phyloP scores from a whole-genome alignment of 2,329 filamentous ascomycete genomes.

The Orbilia javanica region DNA sequence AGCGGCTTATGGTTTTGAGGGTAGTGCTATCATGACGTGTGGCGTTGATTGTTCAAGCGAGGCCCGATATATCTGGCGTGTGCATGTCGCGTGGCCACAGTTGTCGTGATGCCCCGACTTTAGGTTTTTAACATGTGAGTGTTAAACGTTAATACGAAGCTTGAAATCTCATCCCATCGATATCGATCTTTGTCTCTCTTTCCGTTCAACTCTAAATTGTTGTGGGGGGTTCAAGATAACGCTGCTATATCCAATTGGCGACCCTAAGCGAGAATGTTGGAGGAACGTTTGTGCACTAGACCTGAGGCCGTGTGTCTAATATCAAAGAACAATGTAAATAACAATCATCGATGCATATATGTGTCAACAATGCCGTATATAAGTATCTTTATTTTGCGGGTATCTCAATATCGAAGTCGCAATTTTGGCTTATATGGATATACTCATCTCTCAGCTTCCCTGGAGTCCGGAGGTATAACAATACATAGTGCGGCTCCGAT shows the following conservation, averaged over 20 bases:
- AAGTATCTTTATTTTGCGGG: too few relatives aligned
- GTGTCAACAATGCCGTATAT: too few relatives aligned
- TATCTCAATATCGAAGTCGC: too few relatives aligned
- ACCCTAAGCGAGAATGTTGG: slow-evolving; percentile 20
- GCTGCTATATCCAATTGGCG: slow-evolving; percentile 33
- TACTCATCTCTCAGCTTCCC: too few relatives aligned
- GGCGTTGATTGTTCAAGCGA: neutral
- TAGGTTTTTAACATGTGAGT: neutral
- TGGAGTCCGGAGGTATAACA: too few relatives aligned
- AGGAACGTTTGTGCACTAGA: too few relatives aligned
- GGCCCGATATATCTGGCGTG: neutral
- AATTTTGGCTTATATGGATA: too few relatives aligned
- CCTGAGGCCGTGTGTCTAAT: too few relatives aligned
- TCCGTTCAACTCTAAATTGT: neutral
- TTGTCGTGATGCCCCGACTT: neutral
- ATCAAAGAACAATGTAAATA: too few relatives aligned
- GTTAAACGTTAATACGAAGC: neutral
- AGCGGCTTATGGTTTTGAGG: too few relatives aligned
- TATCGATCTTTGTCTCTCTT: neutral
- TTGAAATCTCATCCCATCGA: neutral
- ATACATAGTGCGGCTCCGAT: too few relatives aligned
- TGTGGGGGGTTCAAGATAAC: slow-evolving; percentile 40
- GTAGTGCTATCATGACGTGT: neutral
- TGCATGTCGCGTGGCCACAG: neutral
- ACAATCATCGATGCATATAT: neutral